Evolutionary conservation across 208 protist species (phyloP), one percentile per base, ranked within the genome.

Genomic region (Balamuthia mandrillaris): DNA sequence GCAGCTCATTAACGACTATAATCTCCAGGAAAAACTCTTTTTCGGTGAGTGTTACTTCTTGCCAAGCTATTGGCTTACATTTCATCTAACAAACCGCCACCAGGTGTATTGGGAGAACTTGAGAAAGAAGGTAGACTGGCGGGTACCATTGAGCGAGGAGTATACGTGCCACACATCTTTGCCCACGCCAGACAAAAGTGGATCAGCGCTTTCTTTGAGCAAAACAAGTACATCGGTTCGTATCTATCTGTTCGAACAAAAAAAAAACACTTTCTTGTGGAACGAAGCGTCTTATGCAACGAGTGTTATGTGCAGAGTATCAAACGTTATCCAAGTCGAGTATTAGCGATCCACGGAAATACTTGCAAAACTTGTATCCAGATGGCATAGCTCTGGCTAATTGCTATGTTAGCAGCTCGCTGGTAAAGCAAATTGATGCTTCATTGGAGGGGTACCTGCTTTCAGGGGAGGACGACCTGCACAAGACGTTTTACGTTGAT

Each of bases 221-320:
- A 83, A 49, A 91, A 91, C 70, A 82, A 54, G 41, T 87, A 63
- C 27, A 79, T 91, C 29, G 72, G 72, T 81, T 42, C 29, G 60
- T 56, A 56, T 56, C 49, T 56, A n/a, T 24, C 18, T 56, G n/a
- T 18, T 56, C 49, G n/a, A n/a, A 24, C 49, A 56, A n/a, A n/a
- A 56, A n/a, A n/a, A n/a, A n/a, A n/a, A n/a, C n/a, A n/a, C n/a
- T n/a, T n/a, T n/a, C n/a, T n/a, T n/a, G n/a, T n/a, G n/a, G n/a
- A n/a, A n/a, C n/a, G n/a, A n/a, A n/a, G n/a, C n/a, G n/a, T n/a
- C n/a, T n/a, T n/a, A n/a, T n/a, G n/a, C n/a, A n/a, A n/a, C n/a
- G n/a, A n/a, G n/a, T n/a, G n/a, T n/a, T n/a, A n/a, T n/a, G 47
- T 42, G 41, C 39, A 75, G 79, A 85, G 27, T 85, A 85, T 61